phyloP scores from a whole-genome alignment of 2,329 filamentous ascomycete species.

The Aspergillus sp. region DNA sequence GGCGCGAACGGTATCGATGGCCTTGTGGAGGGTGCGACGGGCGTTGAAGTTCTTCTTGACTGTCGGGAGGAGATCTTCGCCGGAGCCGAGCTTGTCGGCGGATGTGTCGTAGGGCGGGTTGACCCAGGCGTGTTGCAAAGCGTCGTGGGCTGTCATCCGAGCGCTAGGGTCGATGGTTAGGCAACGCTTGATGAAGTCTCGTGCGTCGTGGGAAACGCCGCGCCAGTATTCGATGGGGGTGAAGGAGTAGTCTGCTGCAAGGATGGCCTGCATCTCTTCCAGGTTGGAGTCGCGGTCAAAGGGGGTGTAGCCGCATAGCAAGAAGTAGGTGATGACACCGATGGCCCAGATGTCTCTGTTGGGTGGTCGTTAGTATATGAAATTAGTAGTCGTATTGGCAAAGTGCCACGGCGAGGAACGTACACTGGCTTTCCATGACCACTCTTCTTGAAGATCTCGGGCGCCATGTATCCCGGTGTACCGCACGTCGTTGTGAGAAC shows the following conservation, averaged over 20 bases:
- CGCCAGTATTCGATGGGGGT: slow-evolving; percentile 96
- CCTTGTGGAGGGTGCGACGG: slow-evolving; percentile 64
- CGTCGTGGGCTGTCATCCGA: slow-evolving; percentile 88
- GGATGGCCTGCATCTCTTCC: slow-evolving; percentile 99
- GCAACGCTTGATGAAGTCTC: slow-evolving; percentile 90
- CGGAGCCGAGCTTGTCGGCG: slow-evolving; percentile 34
- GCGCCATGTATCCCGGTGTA: slow-evolving; percentile 98
- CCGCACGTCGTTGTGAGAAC: slow-evolving; percentile 97
- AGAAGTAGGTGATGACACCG: slow-evolving; percentile 97
- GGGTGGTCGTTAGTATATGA: slow-evolving; percentile 3
- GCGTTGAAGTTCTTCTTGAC: slow-evolving; percentile 74
- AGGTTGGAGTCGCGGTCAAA: slow-evolving; percentile 97
- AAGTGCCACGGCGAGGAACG: slow-evolving; percentile 21
- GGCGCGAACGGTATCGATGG: slow-evolving; percentile 67
- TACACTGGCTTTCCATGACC: slow-evolving; percentile 96
- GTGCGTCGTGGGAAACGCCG: slow-evolving; percentile 79
- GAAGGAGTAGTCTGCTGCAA: slow-evolving; percentile 94
- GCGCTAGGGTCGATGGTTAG: slow-evolving; percentile 84
- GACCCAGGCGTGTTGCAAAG: slow-evolving; percentile 66
- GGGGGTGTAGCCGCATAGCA: slow-evolving; percentile 95
- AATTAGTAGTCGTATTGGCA: neutral
- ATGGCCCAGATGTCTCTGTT: slow-evolving; percentile 89
- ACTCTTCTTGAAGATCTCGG: slow-evolving; percentile 98
- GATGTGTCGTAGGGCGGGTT: slow-evolving; percentile 55
- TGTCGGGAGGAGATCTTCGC: slow-evolving; percentile 62